Percentiles rank a stretch among this genome's conserved stretches.
These are phyloP conservation scores for Penicillium aurantiogriseum DNA, from an alignment of 2,329 filamentous ascomycete genomes.

Conservation along the genomic window DNA sequence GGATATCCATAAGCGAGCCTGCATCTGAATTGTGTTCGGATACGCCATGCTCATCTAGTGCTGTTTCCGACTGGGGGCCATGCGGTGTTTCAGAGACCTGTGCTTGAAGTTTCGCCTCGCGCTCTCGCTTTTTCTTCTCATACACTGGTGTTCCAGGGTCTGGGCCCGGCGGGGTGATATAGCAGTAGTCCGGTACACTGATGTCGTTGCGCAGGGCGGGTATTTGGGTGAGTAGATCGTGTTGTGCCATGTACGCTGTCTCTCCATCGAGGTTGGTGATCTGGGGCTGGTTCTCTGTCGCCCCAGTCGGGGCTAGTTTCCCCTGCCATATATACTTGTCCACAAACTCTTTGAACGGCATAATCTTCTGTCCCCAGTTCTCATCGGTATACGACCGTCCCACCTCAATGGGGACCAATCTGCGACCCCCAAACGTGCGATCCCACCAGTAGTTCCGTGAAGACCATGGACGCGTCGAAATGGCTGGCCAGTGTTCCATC, in stretches of 20 bases:
- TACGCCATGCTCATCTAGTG: not conserved
- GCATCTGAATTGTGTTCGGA: slow-evolving; percentile 10
- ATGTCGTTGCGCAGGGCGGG: slow-evolving; percentile 75
- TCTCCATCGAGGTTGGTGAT: slow-evolving; percentile 20
- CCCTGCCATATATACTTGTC: slow-evolving; percentile 54
- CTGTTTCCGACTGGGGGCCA: not conserved
- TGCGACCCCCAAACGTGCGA: slow-evolving; percentile 70
- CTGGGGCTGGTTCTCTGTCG: slow-evolving; percentile 3
- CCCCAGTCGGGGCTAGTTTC: slow-evolving; percentile 2
- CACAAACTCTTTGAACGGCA: slow-evolving; percentile 72
- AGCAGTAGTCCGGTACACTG: slow-evolving; percentile 79
- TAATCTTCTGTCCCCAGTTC: slow-evolving; percentile 78
- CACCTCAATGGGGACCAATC: slow-evolving; percentile 82
- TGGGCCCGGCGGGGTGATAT: slow-evolving; percentile 60
- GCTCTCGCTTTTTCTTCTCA: slow-evolving; percentile 35
- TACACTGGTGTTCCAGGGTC: slow-evolving; percentile 52
- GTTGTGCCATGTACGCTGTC: slow-evolving; percentile 84
- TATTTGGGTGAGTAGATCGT: slow-evolving; percentile 81
- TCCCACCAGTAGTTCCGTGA: slow-evolving; percentile 71
- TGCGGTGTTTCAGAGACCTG: not conserved
- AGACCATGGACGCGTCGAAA: slow-evolving; percentile 66
- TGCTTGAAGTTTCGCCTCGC: slow-evolving; percentile 10
- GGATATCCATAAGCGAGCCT: slow-evolving; percentile 16
- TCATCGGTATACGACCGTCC: slow-evolving; percentile 84
- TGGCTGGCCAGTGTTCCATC: slow-evolving; percentile 73